Evolutionary conservation across 352 stramenopile genomes (phyloP), one percentile per base, ranked within the genome.

Genomic region (Thalassiosira hispida): DNA sequence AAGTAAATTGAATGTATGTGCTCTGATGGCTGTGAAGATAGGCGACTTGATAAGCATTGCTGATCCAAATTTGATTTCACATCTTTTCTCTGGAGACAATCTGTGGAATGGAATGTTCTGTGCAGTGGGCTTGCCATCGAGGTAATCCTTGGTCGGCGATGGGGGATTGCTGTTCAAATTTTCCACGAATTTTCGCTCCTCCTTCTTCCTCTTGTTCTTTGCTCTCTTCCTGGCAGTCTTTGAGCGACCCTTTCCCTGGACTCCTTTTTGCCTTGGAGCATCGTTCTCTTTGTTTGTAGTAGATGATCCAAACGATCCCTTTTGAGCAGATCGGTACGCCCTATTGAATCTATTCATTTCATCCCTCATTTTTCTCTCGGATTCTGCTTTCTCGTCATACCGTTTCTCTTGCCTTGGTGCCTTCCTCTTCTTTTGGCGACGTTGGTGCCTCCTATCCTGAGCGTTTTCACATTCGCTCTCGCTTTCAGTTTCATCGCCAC

Each of bases 51-150:
- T 7, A 51, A 73, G 29, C 2, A 22, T 18, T 14, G 47, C 42
- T n/a, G n/a, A 55, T 55, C 38, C 2, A 40, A 73, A 73, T 35
- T 73, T 73, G n/a, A 73, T 55, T 40, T 64, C 65, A 23, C 49
- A 64, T 23, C 65, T 47, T 16, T 55, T 55, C 38, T 65, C 65
- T 8, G 23, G 25, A 38, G 65, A 14, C n/a, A 55, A 31, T 7
- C 25, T 47, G 35, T 73, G 49, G 25, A 73, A 73, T 49, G 63
- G 47, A 38, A 38, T 38, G 8, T 8, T 38, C 31, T 38, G 3
- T 38, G 31, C n/a, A n/a, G n/a, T n/a, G n/a, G n/a, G n/a, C n/a
- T n/a, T n/a, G n/a, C n/a, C n/a, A n/a, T n/a, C n/a, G n/a, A n/a
- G n/a, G n/a, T n/a, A n/a, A n/a, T n/a, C 22, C 2, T 53, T 51